Base-by-base conservation (phyloP, 1,284 basidiomycete species). In the Trametes hirsuta region DNA sequence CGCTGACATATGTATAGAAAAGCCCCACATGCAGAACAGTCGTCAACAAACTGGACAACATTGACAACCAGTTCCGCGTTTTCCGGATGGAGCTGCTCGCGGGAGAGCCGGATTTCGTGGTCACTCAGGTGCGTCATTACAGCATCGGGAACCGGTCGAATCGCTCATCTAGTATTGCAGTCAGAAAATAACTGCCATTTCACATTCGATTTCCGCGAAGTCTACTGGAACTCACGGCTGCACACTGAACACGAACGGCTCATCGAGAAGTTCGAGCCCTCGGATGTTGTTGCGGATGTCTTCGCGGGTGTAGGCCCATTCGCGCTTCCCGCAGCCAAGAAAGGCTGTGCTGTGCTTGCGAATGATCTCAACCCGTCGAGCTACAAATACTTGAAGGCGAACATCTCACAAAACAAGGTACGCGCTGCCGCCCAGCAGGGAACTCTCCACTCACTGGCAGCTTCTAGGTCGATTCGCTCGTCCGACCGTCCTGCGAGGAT, bases 261-360 rank as follows among this genome's bases (percentile, higher is more conserved):
- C 14, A 88, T 98, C 41, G 73, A 82, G 18, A 64, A 79, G 22
- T 91, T 98, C 74, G 72, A 80, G 24, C 83, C 86, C 0, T 81
- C 85, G 18, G 90, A 95, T 56, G 86, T 93, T 14, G 81, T 98
- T 18, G 93, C 88, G 0, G 97, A 99, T 74, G 95, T 94, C 22
- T 97, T 99, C 76, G 97, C 97, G 1, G 97, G 97, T 12, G 96
- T 99, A 0, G 97, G 97, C 0, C 97, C 97, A 0, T 99, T 99
- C 73, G 93, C 94, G 1, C 77, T 99, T 9, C 97, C 97, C 1
- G 93, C 95, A 0, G 96, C 90, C 0, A 96, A 90, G 77, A 93
- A 92, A 67, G 93, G 94, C 1, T 93, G 91, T 68, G 88, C 84
- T 4, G 93, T 99, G 0, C 77, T 96, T 35, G 95, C 93, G 15